Evolutionary conservation across 2,329 filamentous ascomycete species (phyloP).

Genomic region (Cadophora sp.): DNA sequence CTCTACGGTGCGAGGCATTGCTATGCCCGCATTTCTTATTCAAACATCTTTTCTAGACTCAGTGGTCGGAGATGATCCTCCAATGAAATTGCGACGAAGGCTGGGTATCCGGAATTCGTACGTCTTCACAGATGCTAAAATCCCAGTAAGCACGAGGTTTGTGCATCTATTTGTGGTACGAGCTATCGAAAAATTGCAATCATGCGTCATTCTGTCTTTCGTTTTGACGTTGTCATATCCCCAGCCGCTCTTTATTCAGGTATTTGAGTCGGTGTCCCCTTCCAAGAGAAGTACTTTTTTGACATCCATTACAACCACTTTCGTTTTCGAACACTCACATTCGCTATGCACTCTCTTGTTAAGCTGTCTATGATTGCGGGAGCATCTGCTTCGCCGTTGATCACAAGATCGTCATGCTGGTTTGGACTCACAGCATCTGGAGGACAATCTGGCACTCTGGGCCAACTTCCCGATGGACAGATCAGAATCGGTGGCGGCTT

Average conservation of each 20-base stretch:
- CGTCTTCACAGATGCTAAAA: not conserved
- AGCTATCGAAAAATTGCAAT: not conserved
- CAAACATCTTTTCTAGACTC: not conserved
- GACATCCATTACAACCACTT: conserved; percentile 14
- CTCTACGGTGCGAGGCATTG: not conserved
- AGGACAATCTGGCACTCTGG: conserved; percentile 58
- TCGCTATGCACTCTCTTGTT: conserved; percentile 28
- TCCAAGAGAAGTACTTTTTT: not conserved
- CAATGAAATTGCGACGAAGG: not conserved
- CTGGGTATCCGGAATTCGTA: not conserved
- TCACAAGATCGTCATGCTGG: conserved; percentile 52
- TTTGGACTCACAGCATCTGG: conserved; percentile 61
- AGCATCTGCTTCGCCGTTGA: conserved; percentile 49
- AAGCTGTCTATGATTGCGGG: conserved; percentile 24
- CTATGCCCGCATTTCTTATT: not conserved
- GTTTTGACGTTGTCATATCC: not conserved
- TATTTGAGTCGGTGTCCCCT: conserved; percentile 10
- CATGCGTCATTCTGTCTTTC: not conserved
- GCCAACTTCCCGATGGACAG: conserved; percentile 68
- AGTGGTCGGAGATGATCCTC: not conserved
- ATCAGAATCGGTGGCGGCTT: conserved; percentile 61
- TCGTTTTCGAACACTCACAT: conserved; percentile 21
- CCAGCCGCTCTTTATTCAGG: not conserved
- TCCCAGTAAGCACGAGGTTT: conserved; percentile 12
- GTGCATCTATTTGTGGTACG: conserved; percentile 12